These are phyloP conservation scores for Maudiozyma pseudohumilis DNA, from an alignment of 805 yeast species.

Conservation along the genomic window DNA sequence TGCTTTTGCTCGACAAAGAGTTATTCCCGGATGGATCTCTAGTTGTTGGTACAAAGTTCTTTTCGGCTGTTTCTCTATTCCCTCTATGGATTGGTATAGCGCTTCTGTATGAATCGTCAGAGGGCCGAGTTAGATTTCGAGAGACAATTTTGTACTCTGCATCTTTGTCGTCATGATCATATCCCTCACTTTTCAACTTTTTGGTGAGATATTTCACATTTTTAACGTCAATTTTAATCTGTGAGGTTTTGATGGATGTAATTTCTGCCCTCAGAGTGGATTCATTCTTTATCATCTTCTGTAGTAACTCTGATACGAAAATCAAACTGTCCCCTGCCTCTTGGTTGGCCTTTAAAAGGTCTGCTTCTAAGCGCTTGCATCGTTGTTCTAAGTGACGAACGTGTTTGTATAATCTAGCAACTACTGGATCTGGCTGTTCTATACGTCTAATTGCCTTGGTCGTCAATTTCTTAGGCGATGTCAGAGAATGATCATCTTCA, in stretches of 20 bases:
- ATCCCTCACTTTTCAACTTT: background rate
- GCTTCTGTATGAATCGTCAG: no score
- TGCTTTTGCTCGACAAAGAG: no score
- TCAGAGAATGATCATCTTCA: no score
- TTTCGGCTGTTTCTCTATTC: no score
- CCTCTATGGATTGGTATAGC: no score
- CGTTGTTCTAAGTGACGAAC: no score
- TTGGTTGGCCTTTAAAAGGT: background rate
- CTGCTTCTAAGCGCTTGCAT: background rate
- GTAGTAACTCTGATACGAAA: background rate
- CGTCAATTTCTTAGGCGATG: no score
- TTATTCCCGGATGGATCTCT: no score
- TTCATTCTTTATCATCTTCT: conserved; percentile 20
- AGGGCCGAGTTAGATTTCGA: background rate
- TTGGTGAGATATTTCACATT: conserved; percentile 3
- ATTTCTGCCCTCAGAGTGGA: conserved; percentile 19
- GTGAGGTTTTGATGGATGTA: conserved; percentile 1
- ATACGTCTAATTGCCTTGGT: no score
- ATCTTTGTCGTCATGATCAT: background rate
- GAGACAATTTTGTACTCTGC: background rate
- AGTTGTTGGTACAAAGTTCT: no score
- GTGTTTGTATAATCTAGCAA: no score
- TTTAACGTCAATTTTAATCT: conserved; percentile 5
- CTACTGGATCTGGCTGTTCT: no score
- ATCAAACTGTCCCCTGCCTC: background rate